Percentiles rank a stretch among this genome's conserved stretches.
phyloP scores from a whole-genome alignment of 177 flowering plant genomes.

The Vitis hybrid region DNA sequence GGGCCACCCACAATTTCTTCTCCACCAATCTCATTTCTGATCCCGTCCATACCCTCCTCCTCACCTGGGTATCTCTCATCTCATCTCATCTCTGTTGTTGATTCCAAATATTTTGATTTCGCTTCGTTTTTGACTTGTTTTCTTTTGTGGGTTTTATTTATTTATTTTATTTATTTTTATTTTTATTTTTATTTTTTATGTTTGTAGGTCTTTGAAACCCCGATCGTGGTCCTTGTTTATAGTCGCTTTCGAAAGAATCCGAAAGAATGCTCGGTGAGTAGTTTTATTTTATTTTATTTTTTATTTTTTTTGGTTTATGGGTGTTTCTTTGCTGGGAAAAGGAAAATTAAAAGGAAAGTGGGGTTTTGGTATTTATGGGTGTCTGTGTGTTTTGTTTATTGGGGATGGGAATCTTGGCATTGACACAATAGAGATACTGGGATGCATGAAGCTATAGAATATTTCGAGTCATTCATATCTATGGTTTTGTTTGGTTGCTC shows the following conservation, averaged over 20 bases:
- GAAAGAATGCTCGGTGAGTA: slow-evolving; percentile 51
- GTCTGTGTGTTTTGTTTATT: no score
- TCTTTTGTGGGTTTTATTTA: not conserved
- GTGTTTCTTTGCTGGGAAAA: not conserved
- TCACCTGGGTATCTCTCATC: slow-evolving; percentile 41
- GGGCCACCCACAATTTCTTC: slow-evolving; percentile 42
- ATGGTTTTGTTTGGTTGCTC: no score
- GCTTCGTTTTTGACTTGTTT: not conserved
- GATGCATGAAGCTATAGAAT: no score
- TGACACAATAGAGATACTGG: no score
- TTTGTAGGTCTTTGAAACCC: slow-evolving; percentile 41
- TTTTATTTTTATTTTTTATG: no score
- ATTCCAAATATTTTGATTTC: not conserved
- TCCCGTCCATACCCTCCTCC: slow-evolving; percentile 48
- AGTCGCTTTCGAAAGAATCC: slow-evolving; percentile 49
- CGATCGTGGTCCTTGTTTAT: slow-evolving; percentile 46
- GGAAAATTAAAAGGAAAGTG: no score
- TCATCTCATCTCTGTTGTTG: not conserved
- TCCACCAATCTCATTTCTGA: slow-evolving; percentile 49
- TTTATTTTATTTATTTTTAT: no score
- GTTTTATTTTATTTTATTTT: not conserved
- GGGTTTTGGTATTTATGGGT: no score
- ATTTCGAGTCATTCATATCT: no score
- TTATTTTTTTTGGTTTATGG: not conserved
- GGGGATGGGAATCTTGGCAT: no score